These are phyloP conservation scores for Solanum pinnatisectum DNA, from an alignment of 257 asterid genomes.

Conservation along the genomic window DNA sequence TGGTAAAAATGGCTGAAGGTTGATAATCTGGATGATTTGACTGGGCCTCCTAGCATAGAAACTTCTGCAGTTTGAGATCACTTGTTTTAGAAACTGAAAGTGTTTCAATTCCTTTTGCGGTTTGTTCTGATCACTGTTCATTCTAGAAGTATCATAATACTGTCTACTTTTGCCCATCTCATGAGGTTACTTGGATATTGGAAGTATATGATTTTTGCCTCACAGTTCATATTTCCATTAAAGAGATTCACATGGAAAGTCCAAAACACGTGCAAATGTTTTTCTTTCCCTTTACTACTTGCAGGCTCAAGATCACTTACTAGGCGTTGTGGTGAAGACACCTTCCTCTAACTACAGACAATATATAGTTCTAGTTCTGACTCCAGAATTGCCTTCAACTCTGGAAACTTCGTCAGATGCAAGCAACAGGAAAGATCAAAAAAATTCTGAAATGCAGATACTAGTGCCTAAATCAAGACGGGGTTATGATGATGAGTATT, in stretches of 20 bases:
- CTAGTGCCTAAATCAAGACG: conserved; percentile 86
- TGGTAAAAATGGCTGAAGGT: neutral
- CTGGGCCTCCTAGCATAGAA: neutral
- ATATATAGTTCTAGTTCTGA: conserved; percentile 75
- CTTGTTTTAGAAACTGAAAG: neutral
- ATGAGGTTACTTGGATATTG: neutral
- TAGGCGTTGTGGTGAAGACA: conserved; percentile 74
- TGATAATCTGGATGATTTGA: neutral
- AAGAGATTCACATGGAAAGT: neutral
- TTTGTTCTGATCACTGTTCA: neutral
- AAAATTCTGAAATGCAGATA: conserved; percentile 48
- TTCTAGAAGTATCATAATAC: neutral
- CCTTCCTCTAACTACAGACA: conserved; percentile 60
- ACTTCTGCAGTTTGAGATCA: neutral
- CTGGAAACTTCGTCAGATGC: conserved; percentile 30
- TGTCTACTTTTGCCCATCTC: neutral
- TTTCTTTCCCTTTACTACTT: conserved; percentile 11
- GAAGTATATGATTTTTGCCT: neutral
- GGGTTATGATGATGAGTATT: conserved; percentile 84
- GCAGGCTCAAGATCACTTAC: conserved; percentile 91
- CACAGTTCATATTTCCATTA: neutral
- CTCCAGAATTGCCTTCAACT: conserved; percentile 56
- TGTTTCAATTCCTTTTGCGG: neutral
- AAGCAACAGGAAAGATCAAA: conserved; percentile 23
- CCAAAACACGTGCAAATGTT: neutral